Evolutionary conservation across 768 basidiomycete genomes (phyloP).

Genomic region (Rhodotorula taiwanensis): DNA sequence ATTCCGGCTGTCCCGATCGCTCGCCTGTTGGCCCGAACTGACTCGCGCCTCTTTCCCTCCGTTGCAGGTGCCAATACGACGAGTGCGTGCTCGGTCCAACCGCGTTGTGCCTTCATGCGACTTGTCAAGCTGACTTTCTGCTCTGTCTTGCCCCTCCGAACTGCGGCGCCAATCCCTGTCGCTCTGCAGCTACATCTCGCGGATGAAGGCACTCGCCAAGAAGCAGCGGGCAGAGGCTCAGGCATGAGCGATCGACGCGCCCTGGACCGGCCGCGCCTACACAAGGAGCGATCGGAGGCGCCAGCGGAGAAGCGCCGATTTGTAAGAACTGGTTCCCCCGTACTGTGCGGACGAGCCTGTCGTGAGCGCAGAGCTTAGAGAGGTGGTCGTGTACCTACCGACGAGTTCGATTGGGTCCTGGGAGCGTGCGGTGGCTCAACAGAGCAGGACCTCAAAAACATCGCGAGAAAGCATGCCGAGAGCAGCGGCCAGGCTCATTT

Average conservation of each 20-base stretch:
- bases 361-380: too few relatives aligned
- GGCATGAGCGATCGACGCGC: slow-evolving; percentile 7
- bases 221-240: slow-evolving; percentile 10
- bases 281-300: too few relatives aligned
- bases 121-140: not conserved
- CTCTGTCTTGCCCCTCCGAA: not conserved
- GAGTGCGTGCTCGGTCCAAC: slow-evolving; percentile 25
- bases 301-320: too few relatives aligned
- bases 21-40: not conserved
- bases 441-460: too few relatives aligned
- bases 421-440: too few relatives aligned
- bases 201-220: slow-evolving; percentile 35
- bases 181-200: slow-evolving; percentile 32
- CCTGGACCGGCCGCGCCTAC: too few relatives aligned
- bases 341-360: too few relatives aligned
- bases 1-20: not conserved
- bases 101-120: not conserved
- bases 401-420: too few relatives aligned
- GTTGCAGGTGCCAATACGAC: slow-evolving; percentile 41
- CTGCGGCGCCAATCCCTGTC: not conserved
- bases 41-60: not conserved
- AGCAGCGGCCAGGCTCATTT: too few relatives aligned
- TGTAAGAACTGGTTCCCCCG: too few relatives aligned
- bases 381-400: too few relatives aligned
- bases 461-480: too few relatives aligned